phyloP scores from a whole-genome alignment of 495 filamentous ascomycete species.

The Tetracladium marchalianum region DNA sequence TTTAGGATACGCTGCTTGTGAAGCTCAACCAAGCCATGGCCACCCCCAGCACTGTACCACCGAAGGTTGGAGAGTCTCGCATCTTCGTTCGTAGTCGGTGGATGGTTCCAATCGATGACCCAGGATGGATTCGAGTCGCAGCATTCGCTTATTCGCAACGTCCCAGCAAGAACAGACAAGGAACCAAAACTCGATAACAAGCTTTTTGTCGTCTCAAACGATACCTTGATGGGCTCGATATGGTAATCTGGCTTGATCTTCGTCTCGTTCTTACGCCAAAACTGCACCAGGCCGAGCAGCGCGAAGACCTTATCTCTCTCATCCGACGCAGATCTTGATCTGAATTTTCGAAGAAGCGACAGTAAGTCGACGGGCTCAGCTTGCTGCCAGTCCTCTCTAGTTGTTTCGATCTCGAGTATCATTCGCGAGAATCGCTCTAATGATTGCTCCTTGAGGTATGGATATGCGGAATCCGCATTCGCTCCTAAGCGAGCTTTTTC shows the following conservation, averaged over 20 bases:
- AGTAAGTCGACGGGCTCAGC: slow-evolving; percentile 8
- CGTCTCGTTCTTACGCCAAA: slow-evolving; percentile 9
- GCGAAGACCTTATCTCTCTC: slow-evolving; percentile 21
- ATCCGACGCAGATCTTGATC: slow-evolving; percentile 15
- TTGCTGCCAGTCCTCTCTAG: slow-evolving; percentile 4
- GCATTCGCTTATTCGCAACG: slow-evolving; percentile 2
- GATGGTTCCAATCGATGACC: slow-evolving; percentile 18
- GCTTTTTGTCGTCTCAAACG: slow-evolving; percentile 4
- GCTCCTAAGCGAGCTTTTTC: slow-evolving; percentile 2
- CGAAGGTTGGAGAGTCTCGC: slow-evolving; percentile 7
- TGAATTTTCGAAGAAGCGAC: slow-evolving; percentile 16
- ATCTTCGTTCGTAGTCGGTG: slow-evolving; percentile 8
- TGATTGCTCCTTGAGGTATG: slow-evolving; percentile 2
- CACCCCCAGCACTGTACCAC: slow-evolving; percentile 9
- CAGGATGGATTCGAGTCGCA: slow-evolving; percentile 12
- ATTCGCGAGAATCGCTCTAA: slow-evolving; percentile 10
- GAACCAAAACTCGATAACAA: slow-evolving; percentile 10
- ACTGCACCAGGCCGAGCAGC: slow-evolving; percentile 15
- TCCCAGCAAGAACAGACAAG: slow-evolving; percentile 9
- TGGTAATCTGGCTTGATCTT: slow-evolving; percentile 15
- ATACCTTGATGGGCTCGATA: background rate
- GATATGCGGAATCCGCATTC: background rate
- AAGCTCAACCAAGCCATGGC: background rate
- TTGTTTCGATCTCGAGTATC: slow-evolving; percentile 16
- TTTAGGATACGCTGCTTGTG: slow-evolving; percentile 9